A percentile compares a stretch with the other conserved stretches of the same genome.
Conservation (phyloP, 140 eudicot species). For the Senecio squalidus region DNA sequence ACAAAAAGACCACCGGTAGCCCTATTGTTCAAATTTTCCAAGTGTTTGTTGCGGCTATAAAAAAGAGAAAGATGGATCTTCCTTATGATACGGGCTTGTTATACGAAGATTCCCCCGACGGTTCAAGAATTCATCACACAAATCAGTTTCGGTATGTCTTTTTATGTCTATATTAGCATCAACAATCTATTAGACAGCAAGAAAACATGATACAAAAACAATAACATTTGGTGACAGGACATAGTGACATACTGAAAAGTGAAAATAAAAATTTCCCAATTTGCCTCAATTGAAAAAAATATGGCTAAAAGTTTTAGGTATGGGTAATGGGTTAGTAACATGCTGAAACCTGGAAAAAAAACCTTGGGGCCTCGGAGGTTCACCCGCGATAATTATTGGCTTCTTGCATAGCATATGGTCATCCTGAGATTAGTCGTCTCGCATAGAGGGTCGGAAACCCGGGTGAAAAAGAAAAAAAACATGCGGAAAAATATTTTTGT, state of each 20-base stretch:
- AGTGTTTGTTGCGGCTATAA: slow-evolving; percentile 55
- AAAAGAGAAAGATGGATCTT: slow-evolving; percentile 54
- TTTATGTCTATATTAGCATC: background rate
- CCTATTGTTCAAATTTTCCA: slow-evolving; percentile 78
- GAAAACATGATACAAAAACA: background rate
- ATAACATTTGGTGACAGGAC: background rate
- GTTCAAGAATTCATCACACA: slow-evolving; percentile 67
- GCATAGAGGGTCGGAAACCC: too few relatives aligned
- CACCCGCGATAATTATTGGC: too few relatives aligned
- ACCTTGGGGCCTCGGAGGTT: too few relatives aligned
- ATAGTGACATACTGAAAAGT: background rate
- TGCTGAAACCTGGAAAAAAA: too few relatives aligned
- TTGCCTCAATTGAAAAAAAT: too few relatives aligned
- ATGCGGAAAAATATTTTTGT: too few relatives aligned
- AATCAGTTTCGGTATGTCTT: slow-evolving; percentile 55
- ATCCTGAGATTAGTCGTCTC: too few relatives aligned
- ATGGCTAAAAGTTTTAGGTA: too few relatives aligned
- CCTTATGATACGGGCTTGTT: slow-evolving; percentile 57
- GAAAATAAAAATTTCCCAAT: too few relatives aligned
- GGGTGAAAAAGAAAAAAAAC: too few relatives aligned
- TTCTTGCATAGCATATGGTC: too few relatives aligned
- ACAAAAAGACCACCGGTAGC: slow-evolving; percentile 73
- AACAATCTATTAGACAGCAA: background rate
- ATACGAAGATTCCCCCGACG: slow-evolving; percentile 57
- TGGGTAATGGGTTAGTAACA: too few relatives aligned